phyloP scores from a whole-genome alignment of 768 basidiomycete genomes.

The Polyporus arcularius region DNA sequence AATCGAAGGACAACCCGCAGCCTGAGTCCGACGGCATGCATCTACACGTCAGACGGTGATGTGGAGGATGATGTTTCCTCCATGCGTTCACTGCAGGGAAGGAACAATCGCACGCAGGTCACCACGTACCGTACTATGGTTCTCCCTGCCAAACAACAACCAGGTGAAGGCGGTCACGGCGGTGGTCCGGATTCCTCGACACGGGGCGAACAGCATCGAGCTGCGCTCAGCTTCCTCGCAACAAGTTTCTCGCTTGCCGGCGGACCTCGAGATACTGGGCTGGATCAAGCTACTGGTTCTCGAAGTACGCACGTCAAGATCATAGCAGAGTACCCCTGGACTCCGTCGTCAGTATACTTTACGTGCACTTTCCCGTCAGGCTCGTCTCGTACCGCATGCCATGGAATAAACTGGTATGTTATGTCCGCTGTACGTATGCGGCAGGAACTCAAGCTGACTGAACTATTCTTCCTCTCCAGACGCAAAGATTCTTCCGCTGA shows the following conservation, averaged over 20 bases:
- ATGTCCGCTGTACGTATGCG: no score
- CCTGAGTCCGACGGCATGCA: slow-evolving; percentile 93
- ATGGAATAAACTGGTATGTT: no score
- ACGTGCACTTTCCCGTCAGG: slow-evolving; percentile 97
- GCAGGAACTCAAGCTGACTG: no score
- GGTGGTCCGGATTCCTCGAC: slow-evolving; percentile 95
- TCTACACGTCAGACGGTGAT: slow-evolving; percentile 98
- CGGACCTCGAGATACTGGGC: slow-evolving; percentile 92
- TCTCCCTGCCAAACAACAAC: slow-evolving; percentile 94
- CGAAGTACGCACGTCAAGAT: slow-evolving; percentile 95
- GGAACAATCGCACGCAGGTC: slow-evolving; percentile 94
- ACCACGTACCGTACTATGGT: slow-evolving; percentile 87
- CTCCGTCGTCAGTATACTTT: slow-evolving; percentile 90
- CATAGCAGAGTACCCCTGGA: slow-evolving; percentile 96
- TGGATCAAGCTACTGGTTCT: slow-evolving; percentile 97
- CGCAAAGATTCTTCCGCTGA: no score
- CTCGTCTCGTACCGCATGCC: no score
- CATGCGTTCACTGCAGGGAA: slow-evolving; percentile 91
- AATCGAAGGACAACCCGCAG: slow-evolving; percentile 97
- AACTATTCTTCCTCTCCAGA: no score
- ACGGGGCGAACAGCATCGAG: slow-evolving; percentile 96
- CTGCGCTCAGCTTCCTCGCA: slow-evolving; percentile 89
- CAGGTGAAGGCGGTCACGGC: slow-evolving; percentile 99
- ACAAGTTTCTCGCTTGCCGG: slow-evolving; percentile 92
- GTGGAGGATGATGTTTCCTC: slow-evolving; percentile 95